These are phyloP conservation scores for Trypanosomatidae sp. DNA, from an alignment of 208 protist genomes.

Conservation along the genomic window DNA sequence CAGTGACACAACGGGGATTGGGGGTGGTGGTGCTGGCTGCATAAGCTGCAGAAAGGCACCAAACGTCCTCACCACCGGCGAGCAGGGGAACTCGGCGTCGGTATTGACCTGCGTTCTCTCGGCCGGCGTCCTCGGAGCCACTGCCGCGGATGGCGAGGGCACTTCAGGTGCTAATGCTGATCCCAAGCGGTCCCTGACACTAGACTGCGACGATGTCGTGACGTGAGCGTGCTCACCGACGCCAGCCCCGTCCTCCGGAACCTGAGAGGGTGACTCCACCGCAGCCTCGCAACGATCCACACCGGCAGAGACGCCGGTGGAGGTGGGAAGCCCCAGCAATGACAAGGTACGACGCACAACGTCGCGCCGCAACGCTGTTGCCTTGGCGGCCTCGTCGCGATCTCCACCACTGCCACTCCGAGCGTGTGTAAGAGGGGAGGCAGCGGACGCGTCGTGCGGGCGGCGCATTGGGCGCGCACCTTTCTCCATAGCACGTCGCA, in stretches of 20 bases:
- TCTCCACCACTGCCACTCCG: background rate
- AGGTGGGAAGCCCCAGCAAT: constrained; percentile 6
- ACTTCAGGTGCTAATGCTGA: background rate
- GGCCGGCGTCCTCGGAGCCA: background rate
- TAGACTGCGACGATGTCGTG: background rate
- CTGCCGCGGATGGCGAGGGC: background rate
- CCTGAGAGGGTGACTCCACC: background rate
- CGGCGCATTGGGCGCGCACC: constrained; percentile 24
- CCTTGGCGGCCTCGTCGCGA: constrained; percentile 2
- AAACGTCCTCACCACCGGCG: constrained; percentile 19
- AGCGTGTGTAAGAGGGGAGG: background rate
- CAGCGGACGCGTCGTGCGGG: background rate
- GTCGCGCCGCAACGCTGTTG: constrained; percentile 8
- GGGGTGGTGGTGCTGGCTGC: background rate
- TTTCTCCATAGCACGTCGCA: constrained; percentile 19
- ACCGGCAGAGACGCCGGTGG: background rate
- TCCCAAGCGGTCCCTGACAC: background rate
- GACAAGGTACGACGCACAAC: constrained; percentile 18
- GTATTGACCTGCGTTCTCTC: background rate
- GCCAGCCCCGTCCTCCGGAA: background rate
- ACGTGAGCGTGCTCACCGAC: background rate
- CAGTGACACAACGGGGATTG: background rate
- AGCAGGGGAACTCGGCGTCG: background rate
- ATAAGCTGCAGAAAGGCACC: constrained; percentile 21
- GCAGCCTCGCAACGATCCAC: background rate